phyloP scores from a whole-genome alignment of 2,329 filamentous ascomycete genomes.

The Penicillium concentricum region DNA sequence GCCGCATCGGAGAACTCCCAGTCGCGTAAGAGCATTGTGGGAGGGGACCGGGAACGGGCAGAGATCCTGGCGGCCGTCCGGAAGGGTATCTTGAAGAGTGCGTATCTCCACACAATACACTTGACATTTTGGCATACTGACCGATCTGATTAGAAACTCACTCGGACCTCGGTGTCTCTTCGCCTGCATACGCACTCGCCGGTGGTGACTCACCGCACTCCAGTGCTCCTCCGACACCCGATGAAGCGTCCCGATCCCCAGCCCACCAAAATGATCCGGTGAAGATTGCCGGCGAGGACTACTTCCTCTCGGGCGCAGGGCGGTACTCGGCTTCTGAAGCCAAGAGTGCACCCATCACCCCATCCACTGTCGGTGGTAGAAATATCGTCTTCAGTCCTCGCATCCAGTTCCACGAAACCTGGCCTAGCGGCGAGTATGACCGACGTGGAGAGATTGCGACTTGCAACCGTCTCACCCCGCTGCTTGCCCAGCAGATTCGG shows the following conservation, averaged over 20 bases:
- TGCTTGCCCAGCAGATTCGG: conserved; percentile 98
- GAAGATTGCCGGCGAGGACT: conserved; percentile 78
- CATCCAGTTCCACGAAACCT: conserved; percentile 93
- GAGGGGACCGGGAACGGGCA: conserved; percentile 83
- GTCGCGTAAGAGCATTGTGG: conserved; percentile 82
- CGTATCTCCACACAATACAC: conserved; percentile 29
- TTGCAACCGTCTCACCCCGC: conserved; percentile 94
- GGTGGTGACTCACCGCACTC: conserved; percentile 77
- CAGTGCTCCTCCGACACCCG: conserved; percentile 84
- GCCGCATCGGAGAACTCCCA: conserved; percentile 47
- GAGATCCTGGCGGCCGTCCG: conserved; percentile 89
- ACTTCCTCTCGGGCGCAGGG: conserved; percentile 72
- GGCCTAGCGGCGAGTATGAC: conserved; percentile 94
- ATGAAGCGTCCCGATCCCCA: conserved; percentile 62
- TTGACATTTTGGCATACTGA: background rate
- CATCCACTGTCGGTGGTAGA: conserved; percentile 51
- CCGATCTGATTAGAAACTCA: conserved; percentile 39
- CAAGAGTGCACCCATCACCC: conserved; percentile 78
- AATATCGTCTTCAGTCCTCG: conserved; percentile 80
- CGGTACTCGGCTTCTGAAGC: conserved; percentile 69
- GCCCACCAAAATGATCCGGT: conserved; percentile 69
- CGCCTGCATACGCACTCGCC: conserved; percentile 65
- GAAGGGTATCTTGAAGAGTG: conserved; percentile 94
- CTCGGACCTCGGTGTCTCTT: conserved; percentile 64
- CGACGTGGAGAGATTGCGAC: conserved; percentile 93